phyloP scores from a whole-genome alignment of 1,139 yeast genomes.

The Wickerhamomyces sp. region DNA sequence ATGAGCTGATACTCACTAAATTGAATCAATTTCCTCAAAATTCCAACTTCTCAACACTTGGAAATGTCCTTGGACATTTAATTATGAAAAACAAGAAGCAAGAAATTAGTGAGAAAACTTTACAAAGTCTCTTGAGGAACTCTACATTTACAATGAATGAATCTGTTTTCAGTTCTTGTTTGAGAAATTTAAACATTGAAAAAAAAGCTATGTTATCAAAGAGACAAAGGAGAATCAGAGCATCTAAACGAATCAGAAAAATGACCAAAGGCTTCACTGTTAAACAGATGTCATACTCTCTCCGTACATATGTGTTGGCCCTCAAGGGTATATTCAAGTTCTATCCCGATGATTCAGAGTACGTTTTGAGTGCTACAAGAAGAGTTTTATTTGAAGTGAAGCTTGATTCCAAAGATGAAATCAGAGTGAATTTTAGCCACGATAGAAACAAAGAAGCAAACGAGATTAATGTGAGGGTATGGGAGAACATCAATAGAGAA shows the following conservation, averaged over 20 bases:
- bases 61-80: slow-evolving; percentile 9
- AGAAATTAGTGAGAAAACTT: slow-evolving; percentile 7
- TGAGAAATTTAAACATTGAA: slow-evolving; percentile 10
- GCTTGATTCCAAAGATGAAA: slow-evolving; percentile 1
- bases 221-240: slow-evolving; percentile 4
- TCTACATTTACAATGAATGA: slow-evolving; percentile 11
- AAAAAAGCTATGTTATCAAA: slow-evolving; percentile 1
- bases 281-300: slow-evolving; percentile 2
- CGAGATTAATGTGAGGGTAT: slow-evolving; percentile 1
- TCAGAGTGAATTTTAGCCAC: slow-evolving; percentile 1
- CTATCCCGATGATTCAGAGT: slow-evolving; percentile 4
- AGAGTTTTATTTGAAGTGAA: slow-evolving; percentile 11
- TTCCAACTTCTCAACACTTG: slow-evolving; percentile 12
- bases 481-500: slow-evolving; percentile 8
- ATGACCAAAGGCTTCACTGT: slow-evolving; percentile 5
- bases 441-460: not conserved
- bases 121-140: slow-evolving; percentile 3
- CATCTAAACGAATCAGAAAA: slow-evolving; percentile 8
- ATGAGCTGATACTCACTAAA: slow-evolving; percentile 2
- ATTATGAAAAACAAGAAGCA: slow-evolving; percentile 5
- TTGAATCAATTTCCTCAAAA: slow-evolving; percentile 9
- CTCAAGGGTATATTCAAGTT: slow-evolving; percentile 12
- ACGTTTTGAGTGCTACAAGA: slow-evolving; percentile 10
- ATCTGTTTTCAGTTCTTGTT: slow-evolving; percentile 8
- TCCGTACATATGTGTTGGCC: slow-evolving; percentile 9